Base-by-base conservation (phyloP, 2,329 filamentous ascomycete genomes). In the Colletotrichum sansevieriae region DNA sequence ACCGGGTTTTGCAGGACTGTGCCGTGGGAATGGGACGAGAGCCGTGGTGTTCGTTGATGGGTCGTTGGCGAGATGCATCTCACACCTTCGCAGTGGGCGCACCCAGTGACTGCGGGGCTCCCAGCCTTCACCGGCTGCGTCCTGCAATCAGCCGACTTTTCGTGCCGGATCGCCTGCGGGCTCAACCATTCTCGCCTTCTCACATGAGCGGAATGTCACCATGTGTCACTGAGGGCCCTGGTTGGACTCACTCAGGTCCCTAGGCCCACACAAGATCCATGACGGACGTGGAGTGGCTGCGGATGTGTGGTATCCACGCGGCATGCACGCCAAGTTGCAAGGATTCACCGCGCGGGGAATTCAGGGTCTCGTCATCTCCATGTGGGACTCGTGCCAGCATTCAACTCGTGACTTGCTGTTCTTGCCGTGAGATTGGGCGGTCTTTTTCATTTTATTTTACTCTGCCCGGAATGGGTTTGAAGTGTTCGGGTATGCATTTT, bases 271-370 rank as follows among this genome's bases (percentile, higher is more conserved):
- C 20, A 11, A 54, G 18, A 54, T 62, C 59, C 59, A 62, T 62
- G 37, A 54, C 7, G 35, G 47, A 43, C 18, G 18, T 18, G 18
- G n/a, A n/a, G 59, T 62, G 59, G 59, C 59, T 62, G 46, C 59
- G 1, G n/a, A 11, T 35, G 47, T 51, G 59, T 2, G 47, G 59
- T 54, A 43, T 43, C 59, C 59, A 62, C 47, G 59, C 59, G 47
- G 47, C 33, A 54, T 62, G 59, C 59, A 62, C 47, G 59, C 59
- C 59, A 62, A 62, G 59, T 62, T 62, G 59, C 59, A 62, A 43
- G 59, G 59, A 44, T 62, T 22, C 37, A 52, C 44, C 59, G 59
- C 59, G 59, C 47, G 47, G 59, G 59, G 59, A 62, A 62, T 62
- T 54, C 46, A 62, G 59, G 59, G 59, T 62, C 59, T 62, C 59